Percentiles rank a stretch among this genome's conserved stretches.
Conservation (phyloP, 768 basidiomycete genomes). For the Pleurotus sapidus region DNA sequence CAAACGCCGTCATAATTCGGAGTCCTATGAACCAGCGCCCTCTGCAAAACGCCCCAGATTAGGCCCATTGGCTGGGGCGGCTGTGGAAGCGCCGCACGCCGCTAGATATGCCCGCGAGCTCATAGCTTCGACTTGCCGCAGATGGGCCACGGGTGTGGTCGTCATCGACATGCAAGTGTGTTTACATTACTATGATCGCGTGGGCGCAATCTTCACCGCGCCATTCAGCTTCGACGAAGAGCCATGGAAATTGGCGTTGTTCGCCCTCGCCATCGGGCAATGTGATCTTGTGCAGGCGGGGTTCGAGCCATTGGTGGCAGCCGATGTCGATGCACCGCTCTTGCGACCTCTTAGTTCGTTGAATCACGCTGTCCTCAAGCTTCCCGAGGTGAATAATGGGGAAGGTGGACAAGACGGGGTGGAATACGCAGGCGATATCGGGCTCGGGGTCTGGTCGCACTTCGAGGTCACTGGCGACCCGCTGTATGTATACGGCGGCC, state of each 20-base stretch:
- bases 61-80: background rate
- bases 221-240: background rate
- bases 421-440: background rate
- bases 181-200: background rate
- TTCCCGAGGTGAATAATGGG: background rate
- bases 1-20: background rate
- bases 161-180: background rate
- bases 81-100: background rate
- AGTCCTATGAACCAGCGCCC: too few relatives aligned
- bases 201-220: background rate
- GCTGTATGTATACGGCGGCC: conserved; percentile 8
- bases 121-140: background rate
- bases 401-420: background rate
- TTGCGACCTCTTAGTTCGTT: background rate
- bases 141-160: background rate
- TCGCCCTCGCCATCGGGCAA: background rate
- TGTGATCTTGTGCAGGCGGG: background rate
- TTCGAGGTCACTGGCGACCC: background rate
- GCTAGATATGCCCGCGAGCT: background rate
- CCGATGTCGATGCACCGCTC: background rate
- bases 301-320: background rate
- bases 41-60: background rate
- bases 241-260: background rate
- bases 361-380: background rate
- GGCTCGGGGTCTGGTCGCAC: background rate